Conservation (phyloP, 148 eudicot genomes). For the Agrostemma githago region DNA sequence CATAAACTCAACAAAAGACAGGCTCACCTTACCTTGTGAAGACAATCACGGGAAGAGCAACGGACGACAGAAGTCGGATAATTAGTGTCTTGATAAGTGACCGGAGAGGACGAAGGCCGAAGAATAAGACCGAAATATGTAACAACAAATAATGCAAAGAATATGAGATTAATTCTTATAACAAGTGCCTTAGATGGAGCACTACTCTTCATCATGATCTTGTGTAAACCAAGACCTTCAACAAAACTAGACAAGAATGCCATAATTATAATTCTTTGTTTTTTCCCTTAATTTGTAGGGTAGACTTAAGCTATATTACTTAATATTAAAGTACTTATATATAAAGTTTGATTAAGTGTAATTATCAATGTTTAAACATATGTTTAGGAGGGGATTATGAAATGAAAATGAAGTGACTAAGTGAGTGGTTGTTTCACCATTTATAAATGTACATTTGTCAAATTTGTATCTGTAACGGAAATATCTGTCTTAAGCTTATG, state of each 20-base stretch:
- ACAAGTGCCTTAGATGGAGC: constrained; percentile 66
- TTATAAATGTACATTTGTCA: constrained; percentile 32
- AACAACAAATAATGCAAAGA: constrained; percentile 57
- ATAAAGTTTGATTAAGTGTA: neutral
- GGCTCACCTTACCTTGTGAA: constrained; percentile 97
- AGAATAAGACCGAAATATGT: constrained; percentile 62
- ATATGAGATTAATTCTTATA: constrained; percentile 60
- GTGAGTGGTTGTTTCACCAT: constrained; percentile 22
- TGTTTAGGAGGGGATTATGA: neutral
- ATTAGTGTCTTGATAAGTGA: constrained; percentile 31
- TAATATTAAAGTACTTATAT: neutral
- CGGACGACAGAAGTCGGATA: constrained; percentile 30
- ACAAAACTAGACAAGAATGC: constrained; percentile 21
- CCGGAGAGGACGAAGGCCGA: constrained; percentile 40
- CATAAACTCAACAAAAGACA: neutral
- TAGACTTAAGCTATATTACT: constrained; percentile 6
- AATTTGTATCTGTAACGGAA: too few relatives aligned
- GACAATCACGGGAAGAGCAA: constrained; percentile 67
- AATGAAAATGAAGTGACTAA: constrained; percentile 22
- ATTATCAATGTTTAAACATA: neutral
- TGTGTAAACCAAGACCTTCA: constrained; percentile 28
- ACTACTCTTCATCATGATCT: constrained; percentile 52
- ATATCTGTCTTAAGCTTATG: too few relatives aligned
- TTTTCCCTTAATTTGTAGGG: neutral
- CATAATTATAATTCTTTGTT: constrained; percentile 15